Evolutionary conservation across 2,329 filamentous ascomycete species (phyloP), one percentile per base, ranked within the genome.

Genomic region (Penicillium sp.): DNA sequence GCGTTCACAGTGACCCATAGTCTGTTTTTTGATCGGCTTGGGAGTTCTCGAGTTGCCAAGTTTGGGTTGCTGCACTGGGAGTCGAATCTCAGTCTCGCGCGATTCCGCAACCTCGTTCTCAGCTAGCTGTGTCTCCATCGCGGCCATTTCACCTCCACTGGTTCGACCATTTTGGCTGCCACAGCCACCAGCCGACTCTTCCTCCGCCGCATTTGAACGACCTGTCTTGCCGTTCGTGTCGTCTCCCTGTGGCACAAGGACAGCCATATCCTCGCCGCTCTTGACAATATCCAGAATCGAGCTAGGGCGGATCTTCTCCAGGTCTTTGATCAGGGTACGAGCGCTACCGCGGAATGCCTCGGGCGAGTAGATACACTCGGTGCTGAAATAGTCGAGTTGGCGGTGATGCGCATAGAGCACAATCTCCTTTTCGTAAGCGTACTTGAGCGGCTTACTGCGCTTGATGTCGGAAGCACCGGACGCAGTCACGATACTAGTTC

Each of bases 391-490:
- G 66, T 97, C 90, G 54, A 98, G 77, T 68, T 90, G 90, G 70
- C 93, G 95, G 74, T 98, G 89, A 65, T 97, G 88, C 4, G 93
- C 93, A 65, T 98, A 98, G 5, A 98, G 77, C 14, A 98, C 93
- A 57, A 98, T 98, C 66, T 98, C 93, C 72, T 98, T 98, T 67
- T 98, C 93, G 65, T 97, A 98, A 1, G 91, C 90, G 67, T 97
- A 98, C 69, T 98, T 97, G 37, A 98, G 77, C 11, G 93, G 93
- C 71, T 98, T 98, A 71, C 88, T 95, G 55, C 93, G 81, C 74
- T 95, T 94, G 56, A 96, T 91, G 50, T 94, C 89, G 49, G 87
- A 89, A n/a, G 78, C 80, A 26, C 82, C 74, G 59, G 82, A 85
- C 32, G 80, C 86, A 2, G 84, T 98, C 11, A 97, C 77, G 58